Conservation (phyloP, 345 rosid species). For the Pugionium cornutum region DNA sequence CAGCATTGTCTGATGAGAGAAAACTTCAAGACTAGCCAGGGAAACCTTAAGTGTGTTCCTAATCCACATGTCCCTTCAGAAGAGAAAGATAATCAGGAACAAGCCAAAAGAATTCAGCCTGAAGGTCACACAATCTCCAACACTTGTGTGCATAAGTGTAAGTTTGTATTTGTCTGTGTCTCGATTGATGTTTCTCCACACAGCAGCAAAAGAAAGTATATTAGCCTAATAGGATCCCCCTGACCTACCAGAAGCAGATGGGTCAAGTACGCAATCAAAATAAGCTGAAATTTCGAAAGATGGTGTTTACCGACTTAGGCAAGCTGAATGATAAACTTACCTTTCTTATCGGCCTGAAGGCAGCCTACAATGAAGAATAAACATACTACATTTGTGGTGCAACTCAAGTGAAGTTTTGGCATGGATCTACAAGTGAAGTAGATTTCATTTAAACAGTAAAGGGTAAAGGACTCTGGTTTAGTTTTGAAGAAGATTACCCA, state of each 20-base stretch:
- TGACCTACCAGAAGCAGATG: conserved; percentile 18
- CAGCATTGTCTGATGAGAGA: no score
- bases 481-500: no score
- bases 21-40: background rate
- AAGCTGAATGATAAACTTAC: conserved; percentile 1
- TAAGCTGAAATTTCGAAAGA: background rate
- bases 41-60: conserved; percentile 5
- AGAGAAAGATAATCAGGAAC: conserved; percentile 26
- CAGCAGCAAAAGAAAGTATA: background rate
- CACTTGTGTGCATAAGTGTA: no score
- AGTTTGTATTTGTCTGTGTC: no score
- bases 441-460: background rate
- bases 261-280: background rate
- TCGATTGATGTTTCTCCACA: background rate
- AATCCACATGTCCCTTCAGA: conserved; percentile 20
- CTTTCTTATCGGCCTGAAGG: conserved; percentile 3
- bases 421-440: conserved; percentile 16
- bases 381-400: background rate
- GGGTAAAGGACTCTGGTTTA: no score
- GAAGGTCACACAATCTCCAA: no score
- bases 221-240: no score
- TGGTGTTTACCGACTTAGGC: background rate
- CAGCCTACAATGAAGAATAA: conserved; percentile 1
- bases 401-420: background rate
- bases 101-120: background rate